Conservation (phyloP, 2,329 filamentous ascomycete genomes). For the Parascedosporium putredinis region DNA sequence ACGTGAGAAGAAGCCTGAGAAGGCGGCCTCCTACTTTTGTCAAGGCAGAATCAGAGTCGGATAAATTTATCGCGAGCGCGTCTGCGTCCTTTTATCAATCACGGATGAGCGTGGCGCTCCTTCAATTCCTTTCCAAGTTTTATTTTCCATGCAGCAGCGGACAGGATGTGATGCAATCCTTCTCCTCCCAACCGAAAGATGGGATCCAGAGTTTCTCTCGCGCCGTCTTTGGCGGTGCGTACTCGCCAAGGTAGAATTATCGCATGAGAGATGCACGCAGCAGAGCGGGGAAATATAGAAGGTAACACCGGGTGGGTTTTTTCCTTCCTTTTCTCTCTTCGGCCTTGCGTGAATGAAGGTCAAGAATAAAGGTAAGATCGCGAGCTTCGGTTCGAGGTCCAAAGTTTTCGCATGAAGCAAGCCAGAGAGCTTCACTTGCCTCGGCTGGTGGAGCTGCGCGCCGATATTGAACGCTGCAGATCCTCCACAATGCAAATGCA, state of each 20-base stretch:
- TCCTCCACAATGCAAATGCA: slow-evolving; percentile 2
- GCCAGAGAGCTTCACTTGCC: background rate
- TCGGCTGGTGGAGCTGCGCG: background rate
- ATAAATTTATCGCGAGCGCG: background rate
- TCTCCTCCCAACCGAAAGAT: background rate
- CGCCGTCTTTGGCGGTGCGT: background rate
- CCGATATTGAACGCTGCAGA: background rate
- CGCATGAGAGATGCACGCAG: background rate
- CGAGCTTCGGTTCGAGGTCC: too few species aligned
- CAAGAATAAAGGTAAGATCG: too few species aligned
- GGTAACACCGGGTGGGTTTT: background rate
- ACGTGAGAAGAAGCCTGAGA: too few species aligned
- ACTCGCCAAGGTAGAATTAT: background rate
- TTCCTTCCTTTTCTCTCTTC: too few species aligned
- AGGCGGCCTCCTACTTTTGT: background rate
- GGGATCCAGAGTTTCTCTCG: background rate
- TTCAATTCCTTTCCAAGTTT: background rate
- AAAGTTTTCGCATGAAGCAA: too few species aligned
- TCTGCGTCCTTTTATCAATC: background rate
- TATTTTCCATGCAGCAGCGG: background rate
- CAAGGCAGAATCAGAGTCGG: background rate
- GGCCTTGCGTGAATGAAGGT: too few species aligned
- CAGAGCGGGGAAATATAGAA: background rate
- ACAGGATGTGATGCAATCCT: background rate
- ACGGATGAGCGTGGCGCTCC: background rate